Conservation (phyloP, 768 basidiomycete genomes). For the Lyophyllum atratum region DNA sequence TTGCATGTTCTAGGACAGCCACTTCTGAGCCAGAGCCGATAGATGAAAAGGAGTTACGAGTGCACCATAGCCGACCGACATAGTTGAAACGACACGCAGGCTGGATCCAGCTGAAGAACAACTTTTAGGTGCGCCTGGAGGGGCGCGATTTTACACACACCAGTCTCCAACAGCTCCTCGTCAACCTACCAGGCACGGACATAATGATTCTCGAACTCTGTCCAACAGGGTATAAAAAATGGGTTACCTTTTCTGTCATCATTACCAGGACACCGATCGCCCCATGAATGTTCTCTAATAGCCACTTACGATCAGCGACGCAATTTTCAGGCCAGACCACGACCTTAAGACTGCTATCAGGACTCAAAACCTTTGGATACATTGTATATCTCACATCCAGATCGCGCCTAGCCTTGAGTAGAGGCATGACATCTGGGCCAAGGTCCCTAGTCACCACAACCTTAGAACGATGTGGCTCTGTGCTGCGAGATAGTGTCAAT, state of each 20-base stretch:
- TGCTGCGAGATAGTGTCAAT: not conserved
- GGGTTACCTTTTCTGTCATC: constrained; percentile 67
- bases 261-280: constrained; percentile 65
- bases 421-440: constrained; percentile 63
- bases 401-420: constrained; percentile 49
- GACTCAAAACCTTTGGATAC: constrained; percentile 12
- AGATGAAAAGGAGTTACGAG: not conserved
- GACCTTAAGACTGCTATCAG: constrained; percentile 1
- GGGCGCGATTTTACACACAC: constrained; percentile 23
- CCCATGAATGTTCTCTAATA: constrained; percentile 70
- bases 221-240: not conserved
- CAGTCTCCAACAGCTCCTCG: constrained; percentile 67
- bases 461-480: constrained; percentile 24
- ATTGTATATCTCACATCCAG: constrained; percentile 47
- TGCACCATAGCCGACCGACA: constrained; percentile 88
- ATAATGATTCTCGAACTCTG: constrained; percentile 6
- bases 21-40: not conserved
- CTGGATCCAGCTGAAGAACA: constrained; percentile 60
- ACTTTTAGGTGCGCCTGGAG: not conserved
- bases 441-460: constrained; percentile 63
- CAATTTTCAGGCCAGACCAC: constrained; percentile 51
- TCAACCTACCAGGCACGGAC: constrained; percentile 60
- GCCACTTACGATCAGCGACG: constrained; percentile 64
- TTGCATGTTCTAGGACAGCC: constrained; percentile 70
- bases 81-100: constrained; percentile 86